Percentiles rank a stretch among this genome's conserved stretches.
Evolutionary conservation across 805 yeast genomes (phyloP).

Genomic region (Scheffersomyces spartinae): DNA sequence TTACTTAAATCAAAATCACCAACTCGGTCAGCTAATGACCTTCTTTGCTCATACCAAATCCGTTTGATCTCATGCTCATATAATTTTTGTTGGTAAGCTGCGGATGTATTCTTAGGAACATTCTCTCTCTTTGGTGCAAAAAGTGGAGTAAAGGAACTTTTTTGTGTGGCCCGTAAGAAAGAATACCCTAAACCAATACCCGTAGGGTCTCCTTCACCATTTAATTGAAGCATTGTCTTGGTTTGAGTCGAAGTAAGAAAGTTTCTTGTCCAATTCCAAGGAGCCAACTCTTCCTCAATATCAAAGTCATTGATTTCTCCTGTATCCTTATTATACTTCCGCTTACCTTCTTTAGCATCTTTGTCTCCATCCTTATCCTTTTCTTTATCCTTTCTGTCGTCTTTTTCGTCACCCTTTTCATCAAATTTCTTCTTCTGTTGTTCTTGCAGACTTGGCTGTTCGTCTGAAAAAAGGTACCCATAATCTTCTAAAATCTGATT

Average conservation of each 20-base stretch:
- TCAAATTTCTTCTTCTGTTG: slow-evolving; percentile 26
- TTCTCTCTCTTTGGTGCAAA: slow-evolving; percentile 23
- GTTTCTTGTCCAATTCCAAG: slow-evolving; percentile 90
- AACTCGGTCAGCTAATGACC: no score
- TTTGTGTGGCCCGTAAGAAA: slow-evolving; percentile 84
- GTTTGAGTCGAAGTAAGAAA: slow-evolving; percentile 92
- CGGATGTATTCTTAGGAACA: slow-evolving; percentile 28
- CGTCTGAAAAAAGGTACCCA: slow-evolving; percentile 38
- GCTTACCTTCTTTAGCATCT: slow-evolving; percentile 6
- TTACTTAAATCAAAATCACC: no score
- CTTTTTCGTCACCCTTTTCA: slow-evolving; percentile 29
- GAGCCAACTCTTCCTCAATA: slow-evolving; percentile 75
- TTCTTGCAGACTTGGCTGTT: no score
- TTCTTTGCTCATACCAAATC: slow-evolving; percentile 82
- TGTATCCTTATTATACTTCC: slow-evolving; percentile 2
- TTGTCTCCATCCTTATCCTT: slow-evolving; percentile 12
- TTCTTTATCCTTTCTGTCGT: slow-evolving; percentile 16
- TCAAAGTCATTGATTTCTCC: slow-evolving; percentile 1
- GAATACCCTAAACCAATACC: slow-evolving; percentile 87
- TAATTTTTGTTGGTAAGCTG: slow-evolving; percentile 65
- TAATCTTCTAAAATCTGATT: slow-evolving; percentile 79
- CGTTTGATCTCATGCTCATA: slow-evolving; percentile 83
- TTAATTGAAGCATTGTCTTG: slow-evolving; percentile 89
- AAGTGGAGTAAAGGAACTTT: slow-evolving; percentile 65
- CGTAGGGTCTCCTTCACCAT: slow-evolving; percentile 92